A percentile compares a stretch with the other conserved stretches of the same genome.
These are phyloP conservation scores for Vaccinium myrtillus DNA, from an alignment of 148 eudicot genomes.

Conservation along the genomic window DNA sequence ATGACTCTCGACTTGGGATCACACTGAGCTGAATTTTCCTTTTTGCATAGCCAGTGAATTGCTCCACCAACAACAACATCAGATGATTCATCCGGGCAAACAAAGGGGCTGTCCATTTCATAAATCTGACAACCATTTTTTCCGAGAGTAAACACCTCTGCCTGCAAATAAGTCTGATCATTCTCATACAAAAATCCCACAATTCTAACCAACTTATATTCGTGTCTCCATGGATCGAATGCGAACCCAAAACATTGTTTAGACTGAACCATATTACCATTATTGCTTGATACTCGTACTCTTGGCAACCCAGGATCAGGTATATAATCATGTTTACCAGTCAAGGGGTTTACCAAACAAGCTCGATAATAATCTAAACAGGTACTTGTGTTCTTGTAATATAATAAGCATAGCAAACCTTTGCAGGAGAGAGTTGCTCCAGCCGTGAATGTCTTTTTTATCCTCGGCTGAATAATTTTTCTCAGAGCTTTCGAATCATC, in stretches of 20 bases:
- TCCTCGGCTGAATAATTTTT: background rate
- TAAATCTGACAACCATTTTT: background rate
- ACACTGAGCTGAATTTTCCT: background rate
- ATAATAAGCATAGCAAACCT: no score
- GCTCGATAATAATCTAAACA: no score
- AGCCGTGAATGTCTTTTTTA: background rate
- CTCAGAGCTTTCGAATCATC: background rate
- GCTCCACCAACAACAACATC: background rate
- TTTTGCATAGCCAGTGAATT: background rate
- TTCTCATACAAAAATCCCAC: no score
- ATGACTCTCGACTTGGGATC: background rate
- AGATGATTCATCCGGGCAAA: background rate
- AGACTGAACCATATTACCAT: background rate
- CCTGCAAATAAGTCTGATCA: background rate
- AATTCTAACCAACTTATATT: no score
- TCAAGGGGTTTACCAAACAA: no score
- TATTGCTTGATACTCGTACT: background rate
- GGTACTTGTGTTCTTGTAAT: no score
- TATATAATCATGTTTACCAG: no score
- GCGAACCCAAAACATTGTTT: no score
- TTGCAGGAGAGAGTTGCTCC: background rate
- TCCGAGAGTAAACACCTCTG: background rate
- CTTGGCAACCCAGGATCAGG: no score
- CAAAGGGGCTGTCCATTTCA: background rate
- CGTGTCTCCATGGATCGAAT: no score